Conservation (phyloP, 2,329 filamentous ascomycete species). For the Sporothrix mexicana region DNA sequence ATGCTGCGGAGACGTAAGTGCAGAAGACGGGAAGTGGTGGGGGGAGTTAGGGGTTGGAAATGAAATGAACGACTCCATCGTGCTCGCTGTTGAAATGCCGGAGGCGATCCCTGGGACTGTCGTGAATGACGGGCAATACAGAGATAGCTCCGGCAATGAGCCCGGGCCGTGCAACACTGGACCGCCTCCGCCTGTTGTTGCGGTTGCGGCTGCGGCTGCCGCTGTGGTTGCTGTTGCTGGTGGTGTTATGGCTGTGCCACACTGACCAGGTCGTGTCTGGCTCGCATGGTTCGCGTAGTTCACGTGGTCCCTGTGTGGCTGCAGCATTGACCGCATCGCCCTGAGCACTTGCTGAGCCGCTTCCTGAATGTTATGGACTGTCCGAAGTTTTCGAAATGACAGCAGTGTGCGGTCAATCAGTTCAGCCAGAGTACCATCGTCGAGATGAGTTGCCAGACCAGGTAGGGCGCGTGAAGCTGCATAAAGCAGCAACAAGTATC, state of each 20-base stretch:
- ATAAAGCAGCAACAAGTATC: constrained; percentile 37
- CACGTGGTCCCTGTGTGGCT: background rate
- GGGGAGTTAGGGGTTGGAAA: constrained; percentile 34
- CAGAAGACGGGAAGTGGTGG: constrained; percentile 22
- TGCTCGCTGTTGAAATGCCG: constrained; percentile 31
- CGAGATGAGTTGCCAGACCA: background rate
- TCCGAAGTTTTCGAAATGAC: constrained; percentile 25
- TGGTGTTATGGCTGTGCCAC: background rate
- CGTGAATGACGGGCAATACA: constrained; percentile 34
- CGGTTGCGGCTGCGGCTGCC: too few relatives aligned
- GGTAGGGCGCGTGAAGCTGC: constrained; percentile 32
- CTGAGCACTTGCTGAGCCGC: constrained; percentile 33
- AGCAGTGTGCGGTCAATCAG: constrained; percentile 32
- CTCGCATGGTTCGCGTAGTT: too few relatives aligned
- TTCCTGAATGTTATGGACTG: constrained; percentile 30
- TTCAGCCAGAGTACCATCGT: constrained; percentile 28
- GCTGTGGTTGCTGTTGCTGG: background rate
- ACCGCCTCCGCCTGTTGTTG: background rate
- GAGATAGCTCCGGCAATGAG: constrained; percentile 20
- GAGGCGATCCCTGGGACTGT: background rate
- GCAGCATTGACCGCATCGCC: constrained; percentile 22
- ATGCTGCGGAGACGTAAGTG: constrained; percentile 28
- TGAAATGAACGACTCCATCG: constrained; percentile 32
- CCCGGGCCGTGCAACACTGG: background rate
- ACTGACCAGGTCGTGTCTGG: too few relatives aligned